Percentiles rank a stretch among this genome's conserved stretches.
phyloP scores from a whole-genome alignment of 2,329 filamentous ascomycete species.

The Lasiodiplodia sp. region DNA sequence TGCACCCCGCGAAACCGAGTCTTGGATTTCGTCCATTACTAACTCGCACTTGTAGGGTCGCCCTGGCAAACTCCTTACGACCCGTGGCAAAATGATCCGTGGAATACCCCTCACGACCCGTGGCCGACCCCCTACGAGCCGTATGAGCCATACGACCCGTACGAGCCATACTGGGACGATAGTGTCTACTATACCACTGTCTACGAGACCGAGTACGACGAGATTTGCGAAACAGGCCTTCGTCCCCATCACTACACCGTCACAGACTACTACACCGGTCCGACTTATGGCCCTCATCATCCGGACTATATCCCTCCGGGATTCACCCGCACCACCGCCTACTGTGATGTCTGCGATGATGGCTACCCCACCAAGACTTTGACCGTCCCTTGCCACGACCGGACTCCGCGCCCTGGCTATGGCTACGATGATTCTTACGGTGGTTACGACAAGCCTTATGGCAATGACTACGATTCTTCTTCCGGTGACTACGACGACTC shows the following conservation, averaged over 20 bases:
- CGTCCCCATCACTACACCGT: background rate
- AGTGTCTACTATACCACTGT: slow-evolving; percentile 4
- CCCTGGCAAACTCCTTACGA: no score
- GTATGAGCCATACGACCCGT: background rate
- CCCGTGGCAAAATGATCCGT: no score
- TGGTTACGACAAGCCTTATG: background rate
- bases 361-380: background rate
- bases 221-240: slow-evolving; percentile 4
- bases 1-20: background rate
- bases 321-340: background rate
- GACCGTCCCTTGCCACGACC: slow-evolving; percentile 5
- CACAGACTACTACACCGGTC: background rate
- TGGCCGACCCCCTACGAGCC: no score
- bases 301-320: slow-evolving; percentile 2
- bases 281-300: background rate
- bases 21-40: background rate
- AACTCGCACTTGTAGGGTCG: background rate
- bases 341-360: slow-evolving; percentile 1
- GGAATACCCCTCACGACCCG: no score
- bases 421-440: background rate
- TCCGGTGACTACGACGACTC: background rate
- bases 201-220: slow-evolving; percentile 15
- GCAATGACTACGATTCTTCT: background rate
- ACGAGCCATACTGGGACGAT: background rate
- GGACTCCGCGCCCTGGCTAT: background rate